Evolutionary conservation across 2,329 filamentous ascomycete genomes (phyloP), one percentile per base, ranked within the genome.

Genomic region (Colletotrichum aenigma): DNA sequence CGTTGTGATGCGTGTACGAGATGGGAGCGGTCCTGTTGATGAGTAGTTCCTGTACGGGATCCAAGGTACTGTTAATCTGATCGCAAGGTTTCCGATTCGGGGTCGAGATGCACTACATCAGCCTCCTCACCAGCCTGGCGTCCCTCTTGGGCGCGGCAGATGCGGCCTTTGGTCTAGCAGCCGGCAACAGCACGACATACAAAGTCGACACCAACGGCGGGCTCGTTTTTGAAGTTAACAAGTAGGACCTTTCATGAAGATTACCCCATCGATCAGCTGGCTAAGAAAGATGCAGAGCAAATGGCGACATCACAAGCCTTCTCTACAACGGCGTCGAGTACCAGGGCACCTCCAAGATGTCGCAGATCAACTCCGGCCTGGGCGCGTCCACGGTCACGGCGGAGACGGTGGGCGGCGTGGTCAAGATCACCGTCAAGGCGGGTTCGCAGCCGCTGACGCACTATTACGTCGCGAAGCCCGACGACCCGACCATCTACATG

Each of bases 291-390:
- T 87, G 83, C 77, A 85, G 87, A 56, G 85, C 84, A 13, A 92
- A 84, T 79, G 93, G 92, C 78, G 92, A 93, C 78, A 91, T 94
- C 80, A 92, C 87, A 12, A 93, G 91, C 1, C 90, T 94, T 80
- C 87, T 88, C 65, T 90, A 86, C 78, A 86, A 86, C 36, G 85
- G 86, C 55, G 82, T 86, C 16, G 86, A 91, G 73, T 83, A 88
- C 16, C 89, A 90, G 78, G 88, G 87, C 32, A 77, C 82, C 1
- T 80, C 80, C 61, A 86, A 84, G 43, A 85, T 83, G 12, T 88
- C 88, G 6, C 88, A 90, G 48, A 89, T 91, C 61, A 84, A 84
- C 24, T 90, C 88, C 18, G 89, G 89, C 3, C 83, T 91, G 3
- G 79, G 79, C 5, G 70, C 68, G 0, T 78, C 78, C 1, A 76